These are phyloP conservation scores for Zasmidium citrigriseum DNA, from an alignment of 2,329 filamentous ascomycete genomes.

Conservation along the genomic window DNA sequence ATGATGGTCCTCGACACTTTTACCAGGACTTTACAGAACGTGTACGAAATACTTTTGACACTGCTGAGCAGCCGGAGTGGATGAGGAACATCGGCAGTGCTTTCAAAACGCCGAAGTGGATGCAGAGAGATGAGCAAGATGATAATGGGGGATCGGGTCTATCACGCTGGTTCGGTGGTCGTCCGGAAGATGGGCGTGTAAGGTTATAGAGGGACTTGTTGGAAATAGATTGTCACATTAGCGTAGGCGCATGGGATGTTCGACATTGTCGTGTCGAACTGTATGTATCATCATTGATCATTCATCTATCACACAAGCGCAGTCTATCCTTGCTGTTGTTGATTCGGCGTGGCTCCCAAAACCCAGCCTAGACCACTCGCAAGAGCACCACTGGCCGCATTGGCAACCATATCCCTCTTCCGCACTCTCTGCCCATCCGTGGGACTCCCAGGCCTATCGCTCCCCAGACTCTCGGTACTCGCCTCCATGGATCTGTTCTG, in stretches of 20 bases:
- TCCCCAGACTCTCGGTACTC: constrained; percentile 26
- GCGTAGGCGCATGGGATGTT: constrained; percentile 10
- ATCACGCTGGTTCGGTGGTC: constrained; percentile 37
- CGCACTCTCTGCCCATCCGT: constrained; percentile 50
- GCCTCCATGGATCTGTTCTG: constrained; percentile 18
- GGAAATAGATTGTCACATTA: constrained; percentile 1
- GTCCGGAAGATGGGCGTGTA: constrained; percentile 32
- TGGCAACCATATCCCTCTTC: constrained; percentile 72
- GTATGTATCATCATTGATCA: too few species aligned
- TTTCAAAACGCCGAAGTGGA: constrained; percentile 79
- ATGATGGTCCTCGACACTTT: constrained; percentile 65
- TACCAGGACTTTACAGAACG: constrained; percentile 81
- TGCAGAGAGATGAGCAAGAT: constrained; percentile 57
- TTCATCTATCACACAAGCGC: background rate
- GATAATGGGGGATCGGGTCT: constrained; percentile 25
- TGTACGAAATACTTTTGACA: constrained; percentile 90
- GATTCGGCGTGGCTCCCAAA: constrained; percentile 50
- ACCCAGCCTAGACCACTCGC: constrained; percentile 67
- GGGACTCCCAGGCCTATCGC: constrained; percentile 22
- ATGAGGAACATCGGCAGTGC: constrained; percentile 68
- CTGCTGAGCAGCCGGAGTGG: constrained; percentile 73
- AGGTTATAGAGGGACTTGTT: constrained; percentile 24
- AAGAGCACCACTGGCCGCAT: constrained; percentile 63
- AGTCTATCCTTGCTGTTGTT: constrained; percentile 5
- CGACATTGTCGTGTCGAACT: background rate